Percentiles rank a stretch among this genome's conserved stretches.
Conservation (phyloP, 345 rosid species). For the Ricinus communis region DNA sequence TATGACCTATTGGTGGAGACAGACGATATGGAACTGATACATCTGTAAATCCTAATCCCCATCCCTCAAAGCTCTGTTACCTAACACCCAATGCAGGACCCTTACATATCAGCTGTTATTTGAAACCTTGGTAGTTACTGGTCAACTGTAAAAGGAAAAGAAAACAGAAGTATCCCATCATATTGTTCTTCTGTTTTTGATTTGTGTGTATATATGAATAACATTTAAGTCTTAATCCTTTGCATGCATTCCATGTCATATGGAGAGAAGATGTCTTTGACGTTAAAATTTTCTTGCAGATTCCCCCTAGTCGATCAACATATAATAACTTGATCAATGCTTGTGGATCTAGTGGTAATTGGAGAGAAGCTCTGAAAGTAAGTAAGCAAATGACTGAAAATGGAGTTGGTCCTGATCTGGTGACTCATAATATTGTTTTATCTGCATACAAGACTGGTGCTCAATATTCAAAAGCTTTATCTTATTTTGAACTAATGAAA, state of each 20-base stretch:
- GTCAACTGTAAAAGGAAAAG: no score
- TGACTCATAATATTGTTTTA: constrained; percentile 85
- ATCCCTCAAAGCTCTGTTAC: no score
- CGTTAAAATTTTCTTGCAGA: constrained; percentile 46
- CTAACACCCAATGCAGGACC: no score
- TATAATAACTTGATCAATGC: constrained; percentile 93
- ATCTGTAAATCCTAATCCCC: no score
- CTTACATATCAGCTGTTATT: no score
- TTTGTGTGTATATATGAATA: neutral
- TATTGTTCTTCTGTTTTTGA: neutral
- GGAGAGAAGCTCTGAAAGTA: constrained; percentile 88
- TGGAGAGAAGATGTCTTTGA: neutral
- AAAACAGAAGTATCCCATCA: no score
- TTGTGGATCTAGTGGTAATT: constrained; percentile 94
- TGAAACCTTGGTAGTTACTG: no score
- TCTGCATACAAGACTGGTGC: constrained; percentile 83
- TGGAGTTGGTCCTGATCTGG: constrained; percentile 96
- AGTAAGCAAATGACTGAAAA: constrained; percentile 93
- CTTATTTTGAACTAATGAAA: constrained; percentile 88
- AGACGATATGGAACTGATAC: no score
- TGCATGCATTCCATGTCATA: neutral
- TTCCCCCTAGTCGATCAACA: constrained; percentile 82
- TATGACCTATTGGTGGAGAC: no score
- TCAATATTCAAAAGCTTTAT: constrained; percentile 75
- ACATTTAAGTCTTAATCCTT: neutral